Evolutionary conservation across 352 stramenopile genomes (phyloP), one percentile per base, ranked within the genome.

Genomic region (Pythium folliculosum): DNA sequence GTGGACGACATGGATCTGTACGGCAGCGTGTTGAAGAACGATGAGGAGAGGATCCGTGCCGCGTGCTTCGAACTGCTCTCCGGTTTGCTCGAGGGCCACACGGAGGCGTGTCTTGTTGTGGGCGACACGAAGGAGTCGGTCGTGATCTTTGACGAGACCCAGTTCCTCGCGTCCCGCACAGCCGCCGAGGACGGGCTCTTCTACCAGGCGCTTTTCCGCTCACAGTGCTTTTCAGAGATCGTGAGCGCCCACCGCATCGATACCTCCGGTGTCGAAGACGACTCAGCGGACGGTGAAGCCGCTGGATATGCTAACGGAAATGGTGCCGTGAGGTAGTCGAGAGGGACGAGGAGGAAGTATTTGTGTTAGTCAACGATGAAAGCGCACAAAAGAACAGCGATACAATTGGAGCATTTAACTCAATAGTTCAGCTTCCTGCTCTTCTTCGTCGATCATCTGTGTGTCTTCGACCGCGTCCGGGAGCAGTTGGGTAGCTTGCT

Each of bases 221-320:
- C 87, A 19, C 87, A 95, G 69, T 91, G 83, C 60, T 95, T 95
- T 55, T 95, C 87, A 5, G 87, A 95, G 71, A 88, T 94, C 55
- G 76, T 93, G 16, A 92, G 85, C 48, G 77, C 82, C 0, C 87
- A 93, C 55, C 78, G 85, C 32, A 92, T 93, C 43, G 78, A 92
- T 55, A 77, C 81, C 61, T 69, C 66, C 25, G 71, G 51, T 10
- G 82, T 69, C 52, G 77, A 82, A 40, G 44, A 63, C 16, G 51
- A 44, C 10, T 5, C 51, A 19, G 30, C 16, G 9, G 52, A 57
- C 13, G 77, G 75, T 5, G 30, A 70, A 23, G 7, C 9, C 23
- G 14, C 10, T 9, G 30, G 32, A 8, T 37, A 23, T 22, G 27
- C n/a, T 23, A 47, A 22, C n/a, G 58, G 35, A 45, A 69, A 77